phyloP scores from a whole-genome alignment of 2,329 filamentous ascomycete genomes.

The Blastomyces silverae region DNA sequence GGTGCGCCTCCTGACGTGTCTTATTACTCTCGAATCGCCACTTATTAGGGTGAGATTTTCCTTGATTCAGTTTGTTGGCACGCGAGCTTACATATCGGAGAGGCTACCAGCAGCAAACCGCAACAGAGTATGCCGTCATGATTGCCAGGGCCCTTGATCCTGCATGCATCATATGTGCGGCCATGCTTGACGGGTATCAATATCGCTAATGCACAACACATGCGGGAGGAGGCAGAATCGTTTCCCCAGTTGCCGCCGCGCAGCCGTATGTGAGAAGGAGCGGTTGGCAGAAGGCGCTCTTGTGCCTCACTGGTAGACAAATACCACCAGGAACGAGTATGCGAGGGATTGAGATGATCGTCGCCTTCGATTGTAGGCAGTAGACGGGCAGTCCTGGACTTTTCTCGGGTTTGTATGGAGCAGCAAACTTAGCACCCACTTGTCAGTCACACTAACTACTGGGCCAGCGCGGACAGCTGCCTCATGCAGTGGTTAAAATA shows the following conservation, averaged over 20 bases:
- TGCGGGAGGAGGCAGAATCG: conserved; percentile 26
- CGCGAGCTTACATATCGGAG: conserved; percentile 3
- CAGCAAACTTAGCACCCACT: background rate
- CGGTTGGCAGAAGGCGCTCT: background rate
- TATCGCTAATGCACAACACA: conserved; percentile 13
- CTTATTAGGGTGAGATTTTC: background rate
- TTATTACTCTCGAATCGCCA: background rate
- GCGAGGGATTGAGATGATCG: background rate
- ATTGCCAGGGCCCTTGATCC: conserved; percentile 7
- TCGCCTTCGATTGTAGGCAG: conserved; percentile 7
- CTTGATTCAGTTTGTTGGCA: background rate
- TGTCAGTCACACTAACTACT: conserved; percentile 6
- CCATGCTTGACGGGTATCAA: conserved; percentile 1
- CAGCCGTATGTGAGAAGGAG: conserved; percentile 19
- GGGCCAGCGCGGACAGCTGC: background rate
- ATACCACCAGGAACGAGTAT: background rate
- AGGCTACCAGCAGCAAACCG: background rate
- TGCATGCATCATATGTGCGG: background rate
- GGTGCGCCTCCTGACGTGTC: background rate
- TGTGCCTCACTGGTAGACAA: background rate
- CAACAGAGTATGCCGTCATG: background rate
- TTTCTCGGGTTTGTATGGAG: background rate
- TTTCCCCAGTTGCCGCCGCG: conserved; percentile 28
- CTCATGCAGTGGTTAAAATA: conserved; percentile 27
- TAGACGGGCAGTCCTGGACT: background rate